Conservation (phyloP, 306 rosid genomes). For the Cicer yamashitae region DNA sequence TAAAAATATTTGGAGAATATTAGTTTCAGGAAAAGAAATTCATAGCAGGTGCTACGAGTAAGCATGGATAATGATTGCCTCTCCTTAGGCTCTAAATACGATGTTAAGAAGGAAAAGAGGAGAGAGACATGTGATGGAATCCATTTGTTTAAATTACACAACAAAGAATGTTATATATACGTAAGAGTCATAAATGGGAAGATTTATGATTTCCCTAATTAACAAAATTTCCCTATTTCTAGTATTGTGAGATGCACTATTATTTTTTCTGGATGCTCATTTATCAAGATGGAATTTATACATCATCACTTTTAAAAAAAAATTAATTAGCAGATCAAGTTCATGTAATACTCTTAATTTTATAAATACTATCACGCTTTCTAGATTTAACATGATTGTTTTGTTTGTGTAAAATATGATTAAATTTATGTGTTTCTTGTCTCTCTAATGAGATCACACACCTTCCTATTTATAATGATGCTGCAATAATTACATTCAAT, state of each 20-base stretch:
- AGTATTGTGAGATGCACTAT: neutral
- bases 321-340: slow-evolving; percentile 9
- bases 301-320: slow-evolving; percentile 9
- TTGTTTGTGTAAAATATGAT: neutral
- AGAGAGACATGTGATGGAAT: neutral
- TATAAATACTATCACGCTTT: slow-evolving; percentile 10
- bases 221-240: neutral
- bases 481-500: no score
- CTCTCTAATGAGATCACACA: no score
- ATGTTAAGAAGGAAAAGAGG: neutral
- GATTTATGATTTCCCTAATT: no score
- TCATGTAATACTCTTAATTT: slow-evolving; percentile 30
- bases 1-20: no score
- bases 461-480: no score
- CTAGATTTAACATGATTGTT: slow-evolving; percentile 28
- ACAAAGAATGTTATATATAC: neutral
- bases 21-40: no score
- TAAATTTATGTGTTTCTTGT: no score
- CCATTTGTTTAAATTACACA: neutral
- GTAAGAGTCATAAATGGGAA: neutral
- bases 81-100: no score
- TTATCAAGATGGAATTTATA: slow-evolving; percentile 6
- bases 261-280: neutral
- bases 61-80: no score
- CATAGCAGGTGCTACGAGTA: no score